These are phyloP conservation scores for Cutaneotrichosporon cavernicola DNA, from an alignment of 1,284 basidiomycete genomes.

Conservation along the genomic window DNA sequence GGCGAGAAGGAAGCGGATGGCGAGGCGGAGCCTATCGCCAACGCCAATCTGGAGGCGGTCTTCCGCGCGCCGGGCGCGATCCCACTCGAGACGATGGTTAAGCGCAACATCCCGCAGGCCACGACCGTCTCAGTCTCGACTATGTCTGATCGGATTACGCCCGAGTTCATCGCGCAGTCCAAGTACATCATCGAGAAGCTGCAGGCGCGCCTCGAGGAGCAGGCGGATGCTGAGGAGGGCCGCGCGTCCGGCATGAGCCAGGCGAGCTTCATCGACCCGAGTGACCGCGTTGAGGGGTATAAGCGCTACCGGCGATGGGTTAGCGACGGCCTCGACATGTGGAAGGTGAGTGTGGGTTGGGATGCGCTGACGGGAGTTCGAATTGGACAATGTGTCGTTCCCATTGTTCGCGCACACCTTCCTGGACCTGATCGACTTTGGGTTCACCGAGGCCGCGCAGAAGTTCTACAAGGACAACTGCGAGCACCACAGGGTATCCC, in stretches of 20 bases:
- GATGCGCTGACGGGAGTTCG: constrained; percentile 63
- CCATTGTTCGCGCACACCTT: constrained; percentile 98
- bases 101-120: constrained; percentile 58
- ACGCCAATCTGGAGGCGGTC: constrained; percentile 41
- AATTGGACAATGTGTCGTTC: constrained; percentile 86
- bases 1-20: constrained; percentile 41
- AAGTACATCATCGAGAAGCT: constrained; percentile 50
- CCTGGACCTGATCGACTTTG: constrained; percentile 86
- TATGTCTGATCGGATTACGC: constrained; percentile 45
- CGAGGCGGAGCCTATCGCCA: constrained; percentile 34
- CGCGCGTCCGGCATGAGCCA: constrained; percentile 55
- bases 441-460: constrained; percentile 83
- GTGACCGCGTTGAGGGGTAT: constrained; percentile 67
- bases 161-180: constrained; percentile 52
- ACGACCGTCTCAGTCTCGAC: constrained; percentile 48
- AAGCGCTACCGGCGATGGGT: constrained; percentile 73
- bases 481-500: constrained; percentile 66
- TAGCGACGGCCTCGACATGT: constrained; percentile 67
- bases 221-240: constrained; percentile 72
- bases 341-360: constrained; percentile 68
- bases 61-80: constrained; percentile 45
- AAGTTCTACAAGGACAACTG: constrained; percentile 74
- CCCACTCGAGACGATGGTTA: constrained; percentile 44
- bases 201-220: constrained; percentile 60
- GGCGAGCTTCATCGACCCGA: constrained; percentile 66